Evolutionary conservation across 805 yeast genomes (phyloP).

Genomic region (Alloascoidea africana): DNA sequence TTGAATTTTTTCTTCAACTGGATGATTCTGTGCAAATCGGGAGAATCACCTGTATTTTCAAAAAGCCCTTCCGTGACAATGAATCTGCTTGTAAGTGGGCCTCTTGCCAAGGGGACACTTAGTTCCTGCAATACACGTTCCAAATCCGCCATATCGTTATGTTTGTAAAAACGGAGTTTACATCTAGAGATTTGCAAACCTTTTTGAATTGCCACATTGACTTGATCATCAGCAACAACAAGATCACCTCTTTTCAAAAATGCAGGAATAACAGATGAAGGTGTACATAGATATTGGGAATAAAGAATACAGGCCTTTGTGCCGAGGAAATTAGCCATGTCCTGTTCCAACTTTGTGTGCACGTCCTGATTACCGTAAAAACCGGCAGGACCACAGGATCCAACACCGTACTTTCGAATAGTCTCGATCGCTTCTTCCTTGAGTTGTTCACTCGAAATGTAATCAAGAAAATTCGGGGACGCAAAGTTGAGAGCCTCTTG

Average conservation of each 20-base stretch:
- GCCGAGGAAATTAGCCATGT: conserved; percentile 59
- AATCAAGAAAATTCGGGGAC: conserved; percentile 54
- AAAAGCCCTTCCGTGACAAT: conserved; percentile 87
- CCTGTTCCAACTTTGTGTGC: conserved; percentile 67
- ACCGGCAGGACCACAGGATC: conserved; percentile 97
- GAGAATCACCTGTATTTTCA: conserved; percentile 67
- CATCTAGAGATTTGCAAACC: conserved; percentile 82
- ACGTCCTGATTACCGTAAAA: conserved; percentile 93
- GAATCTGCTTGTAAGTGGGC: conserved; percentile 77
- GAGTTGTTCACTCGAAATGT: conserved; percentile 33
- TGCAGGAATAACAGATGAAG: conserved; percentile 82
- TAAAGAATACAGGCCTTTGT: conserved; percentile 71
- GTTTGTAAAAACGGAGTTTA: conserved; percentile 57
- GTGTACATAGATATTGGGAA: conserved; percentile 85
- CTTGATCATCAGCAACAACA: conserved; percentile 73
- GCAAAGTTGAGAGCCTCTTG: conserved; percentile 46
- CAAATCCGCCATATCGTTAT: conserved; percentile 76
- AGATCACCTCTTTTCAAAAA: conserved; percentile 92
- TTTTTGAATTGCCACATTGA: conserved; percentile 67
- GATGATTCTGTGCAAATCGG: conserved; percentile 51
- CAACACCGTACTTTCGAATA: conserved; percentile 72
- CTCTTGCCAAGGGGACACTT: conserved; percentile 26
- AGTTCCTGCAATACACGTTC: conserved; percentile 39
- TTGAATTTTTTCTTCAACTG: conserved; percentile 70
- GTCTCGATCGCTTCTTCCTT: conserved; percentile 37